phyloP scores from a whole-genome alignment of 768 basidiomycete genomes.

The Crucibulum laeve region DNA sequence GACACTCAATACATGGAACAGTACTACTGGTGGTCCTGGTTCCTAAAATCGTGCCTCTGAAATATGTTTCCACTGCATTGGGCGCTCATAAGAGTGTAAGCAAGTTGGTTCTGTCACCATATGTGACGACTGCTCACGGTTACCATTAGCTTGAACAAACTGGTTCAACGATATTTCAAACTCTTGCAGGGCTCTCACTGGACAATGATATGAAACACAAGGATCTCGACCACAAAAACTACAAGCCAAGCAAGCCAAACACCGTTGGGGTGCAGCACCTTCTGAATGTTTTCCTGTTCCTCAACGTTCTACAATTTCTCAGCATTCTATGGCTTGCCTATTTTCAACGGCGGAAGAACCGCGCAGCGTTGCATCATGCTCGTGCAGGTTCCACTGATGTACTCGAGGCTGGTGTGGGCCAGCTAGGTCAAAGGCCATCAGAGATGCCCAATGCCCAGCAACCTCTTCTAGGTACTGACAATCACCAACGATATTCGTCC shows the following conservation, averaged over 20 bases:
- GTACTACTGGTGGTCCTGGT: conserved; percentile 75
- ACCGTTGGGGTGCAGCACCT: conserved; percentile 44
- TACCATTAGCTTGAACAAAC: conserved; percentile 62
- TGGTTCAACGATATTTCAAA: conserved; percentile 70
- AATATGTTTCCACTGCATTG: conserved; percentile 74
- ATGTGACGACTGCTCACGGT: neutral
- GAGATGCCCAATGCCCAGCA: neutral
- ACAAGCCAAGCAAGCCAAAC: conserved; percentile 9
- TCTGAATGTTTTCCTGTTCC: conserved; percentile 48
- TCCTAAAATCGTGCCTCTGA: conserved; percentile 62
- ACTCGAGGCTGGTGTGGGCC: neutral
- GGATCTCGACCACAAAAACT: conserved; percentile 4
- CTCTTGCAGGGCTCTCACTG: conserved; percentile 63
- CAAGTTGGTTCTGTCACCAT: conserved; percentile 2
- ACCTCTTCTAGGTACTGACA: neutral
- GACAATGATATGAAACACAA: conserved; percentile 35
- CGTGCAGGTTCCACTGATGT: neutral
- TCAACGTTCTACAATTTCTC: conserved; percentile 54
- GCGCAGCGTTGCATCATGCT: conserved; percentile 3
- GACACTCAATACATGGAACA: conserved; percentile 17
- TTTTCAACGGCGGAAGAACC: conserved; percentile 40
- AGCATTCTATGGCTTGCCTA: conserved; percentile 45
- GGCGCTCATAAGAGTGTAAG: conserved; percentile 77
- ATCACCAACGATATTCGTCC: neutral
- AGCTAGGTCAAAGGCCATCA: neutral